phyloP scores from a whole-genome alignment of 805 yeast species.

The Candida yuanshanica region DNA sequence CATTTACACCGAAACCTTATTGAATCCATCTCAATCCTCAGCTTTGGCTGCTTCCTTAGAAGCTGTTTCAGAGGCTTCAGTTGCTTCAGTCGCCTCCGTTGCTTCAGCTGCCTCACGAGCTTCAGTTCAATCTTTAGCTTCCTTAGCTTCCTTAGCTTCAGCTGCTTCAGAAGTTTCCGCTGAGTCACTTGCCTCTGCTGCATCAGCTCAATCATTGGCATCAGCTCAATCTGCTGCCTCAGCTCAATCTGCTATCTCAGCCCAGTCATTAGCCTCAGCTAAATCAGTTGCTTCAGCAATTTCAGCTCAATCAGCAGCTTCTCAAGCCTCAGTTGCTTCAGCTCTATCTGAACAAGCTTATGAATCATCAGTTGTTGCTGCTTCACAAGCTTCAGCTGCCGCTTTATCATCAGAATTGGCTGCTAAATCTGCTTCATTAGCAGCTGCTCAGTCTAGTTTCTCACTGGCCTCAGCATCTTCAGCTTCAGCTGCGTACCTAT shows the following conservation, averaged over 20 bases:
- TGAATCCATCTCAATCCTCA: conserved; percentile 24
- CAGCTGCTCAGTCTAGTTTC: conserved; percentile 19
- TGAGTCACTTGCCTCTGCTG: conserved; percentile 4
- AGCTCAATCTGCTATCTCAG: conserved; percentile 13
- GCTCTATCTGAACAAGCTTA: conserved; percentile 17
- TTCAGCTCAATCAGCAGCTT: conserved; percentile 19
- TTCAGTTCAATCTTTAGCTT: conserved; percentile 3
- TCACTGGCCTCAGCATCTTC: conserved; percentile 20
- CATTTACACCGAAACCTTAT: conserved; percentile 27
- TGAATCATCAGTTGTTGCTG: no score
- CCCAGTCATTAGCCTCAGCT: conserved; percentile 22
- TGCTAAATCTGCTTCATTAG: conserved; percentile 14
- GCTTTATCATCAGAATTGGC: conserved; percentile 22
- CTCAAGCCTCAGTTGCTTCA: conserved; percentile 10
- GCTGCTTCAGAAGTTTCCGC: conserved; percentile 12
- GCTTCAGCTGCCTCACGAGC: conserved; percentile 12
- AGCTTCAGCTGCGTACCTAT: conserved; percentile 18
- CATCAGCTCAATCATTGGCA: conserved; percentile 6
- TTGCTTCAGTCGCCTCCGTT: conserved; percentile 15
- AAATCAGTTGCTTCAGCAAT: conserved; percentile 16
- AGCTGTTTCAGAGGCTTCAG: conserved; percentile 16
- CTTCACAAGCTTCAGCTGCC: conserved; percentile 12
- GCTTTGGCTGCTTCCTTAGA: conserved; percentile 8
- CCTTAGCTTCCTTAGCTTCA: conserved; percentile 17
- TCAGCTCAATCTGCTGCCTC: conserved; percentile 17